Percentiles rank a stretch among this genome's conserved stretches.
Conservation (phyloP, 1,284 basidiomycete species). For the Puccinia brachypodii region DNA sequence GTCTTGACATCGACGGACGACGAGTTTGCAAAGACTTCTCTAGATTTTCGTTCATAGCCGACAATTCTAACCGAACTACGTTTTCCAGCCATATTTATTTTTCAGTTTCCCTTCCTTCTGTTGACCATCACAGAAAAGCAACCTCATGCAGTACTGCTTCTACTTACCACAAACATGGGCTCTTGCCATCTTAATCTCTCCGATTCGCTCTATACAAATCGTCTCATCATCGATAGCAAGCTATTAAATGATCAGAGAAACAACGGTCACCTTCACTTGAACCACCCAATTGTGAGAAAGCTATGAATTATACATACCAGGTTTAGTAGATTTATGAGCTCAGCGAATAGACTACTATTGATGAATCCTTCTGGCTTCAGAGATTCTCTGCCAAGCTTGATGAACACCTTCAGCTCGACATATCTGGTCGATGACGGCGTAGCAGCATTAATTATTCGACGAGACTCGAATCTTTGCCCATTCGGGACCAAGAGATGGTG, state of each 20-base stretch:
- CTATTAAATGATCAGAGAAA: not conserved
- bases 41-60: not conserved
- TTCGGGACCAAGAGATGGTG: not conserved
- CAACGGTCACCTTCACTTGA: no score
- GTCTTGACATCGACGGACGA: not conserved
- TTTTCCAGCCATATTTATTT: not conserved
- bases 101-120: not conserved
- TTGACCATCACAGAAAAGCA: not conserved
- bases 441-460: not conserved
- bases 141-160: not conserved
- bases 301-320: not conserved
- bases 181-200: not conserved
- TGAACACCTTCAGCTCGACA: not conserved
- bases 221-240: not conserved
- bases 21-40: not conserved
- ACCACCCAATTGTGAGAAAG: no score
- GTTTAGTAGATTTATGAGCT: not conserved
- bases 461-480: not conserved
- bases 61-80: not conserved
- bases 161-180: not conserved
- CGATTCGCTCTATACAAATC: not conserved
- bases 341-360: slow-evolving; percentile 9
- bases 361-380: not conserved
- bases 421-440: not conserved
- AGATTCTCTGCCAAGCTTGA: not conserved